Base-by-base conservation (phyloP, 257 asterid species). In the Scutellaria minor region DNA sequence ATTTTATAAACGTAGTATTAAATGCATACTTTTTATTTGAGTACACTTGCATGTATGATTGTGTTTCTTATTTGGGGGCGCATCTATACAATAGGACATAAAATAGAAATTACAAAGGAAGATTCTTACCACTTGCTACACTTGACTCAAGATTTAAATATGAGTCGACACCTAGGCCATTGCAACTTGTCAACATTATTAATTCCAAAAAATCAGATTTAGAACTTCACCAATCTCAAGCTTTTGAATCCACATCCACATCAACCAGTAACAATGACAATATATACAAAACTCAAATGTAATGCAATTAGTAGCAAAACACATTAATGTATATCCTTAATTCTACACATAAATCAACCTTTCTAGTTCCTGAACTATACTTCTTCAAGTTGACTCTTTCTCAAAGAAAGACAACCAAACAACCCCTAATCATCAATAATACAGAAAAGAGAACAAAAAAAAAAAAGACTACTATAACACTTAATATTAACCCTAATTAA, bases 221-320 rank as follows among this genome's bases (percentile, higher is more conserved):
- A 13, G 8, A 18, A 13, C 37, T 5, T 52, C 66, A 66, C 62
- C n/a, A 37, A 59, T 52, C 68, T 53, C 64, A 61, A 73, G 6
- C 37, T 35, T 15, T 42, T 46, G 66, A 66, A 66, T 72, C 62
- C 57, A 75, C 45, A 58, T 31, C 60, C 10, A 13, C 3, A 59
- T 39, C 3, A 35, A 13, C 51, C 6, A 13, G 45, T 20, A 65
- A 20, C 15, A 58, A 4, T 41, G 2, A 39, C 22, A 15, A 65
- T 20, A 52, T 31, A 0, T 45, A 18, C 7, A 10, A 7, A 56
- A 41, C 13, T n/a, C 48, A 53, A 46, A 46, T 44, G 3, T 8
- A 44, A 44, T 7, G 7, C 9, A 55, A 55, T 14, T 31, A 60
- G 14, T 37, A 12, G 5, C 70, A n/a, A 42, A 2, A 58, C 31